Conservation (phyloP, 306 rosid genomes). For the Oemleria cerasiformis region DNA sequence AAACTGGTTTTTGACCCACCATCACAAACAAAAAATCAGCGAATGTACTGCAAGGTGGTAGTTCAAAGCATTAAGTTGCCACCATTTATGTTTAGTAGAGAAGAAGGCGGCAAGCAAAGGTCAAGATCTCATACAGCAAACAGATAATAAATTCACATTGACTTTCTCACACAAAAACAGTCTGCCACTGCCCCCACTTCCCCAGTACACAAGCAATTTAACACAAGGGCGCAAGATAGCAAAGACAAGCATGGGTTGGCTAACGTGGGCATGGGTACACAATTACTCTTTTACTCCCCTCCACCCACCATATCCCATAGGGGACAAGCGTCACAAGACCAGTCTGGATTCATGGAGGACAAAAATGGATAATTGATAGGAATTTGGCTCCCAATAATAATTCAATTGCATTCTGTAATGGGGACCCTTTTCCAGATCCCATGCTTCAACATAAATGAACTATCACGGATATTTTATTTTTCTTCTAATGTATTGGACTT, state of each 20-base stretch:
- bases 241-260: not conserved
- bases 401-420: not conserved
- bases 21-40: conserved; percentile 5
- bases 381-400: not conserved
- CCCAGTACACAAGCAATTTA: not conserved
- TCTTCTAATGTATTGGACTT: not conserved
- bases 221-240: not conserved
- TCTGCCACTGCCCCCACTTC: not conserved
- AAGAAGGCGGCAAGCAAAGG: not conserved
- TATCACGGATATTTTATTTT: not conserved
- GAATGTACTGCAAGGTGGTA: not conserved
- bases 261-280: not conserved
- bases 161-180: not conserved
- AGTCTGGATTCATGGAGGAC: not conserved
- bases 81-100: not conserved
- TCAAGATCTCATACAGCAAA: not conserved
- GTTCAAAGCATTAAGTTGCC: not conserved
- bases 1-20: not conserved
- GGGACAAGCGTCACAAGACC: not conserved
- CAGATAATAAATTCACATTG: not conserved
- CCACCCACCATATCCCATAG: not conserved
- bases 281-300: not conserved
- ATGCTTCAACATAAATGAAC: conserved; percentile 2
- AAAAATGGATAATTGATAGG: not conserved
- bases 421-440: not conserved